Conservation (phyloP, 176 grass and related monocot genomes). For the Eleusine coracana region DNA sequence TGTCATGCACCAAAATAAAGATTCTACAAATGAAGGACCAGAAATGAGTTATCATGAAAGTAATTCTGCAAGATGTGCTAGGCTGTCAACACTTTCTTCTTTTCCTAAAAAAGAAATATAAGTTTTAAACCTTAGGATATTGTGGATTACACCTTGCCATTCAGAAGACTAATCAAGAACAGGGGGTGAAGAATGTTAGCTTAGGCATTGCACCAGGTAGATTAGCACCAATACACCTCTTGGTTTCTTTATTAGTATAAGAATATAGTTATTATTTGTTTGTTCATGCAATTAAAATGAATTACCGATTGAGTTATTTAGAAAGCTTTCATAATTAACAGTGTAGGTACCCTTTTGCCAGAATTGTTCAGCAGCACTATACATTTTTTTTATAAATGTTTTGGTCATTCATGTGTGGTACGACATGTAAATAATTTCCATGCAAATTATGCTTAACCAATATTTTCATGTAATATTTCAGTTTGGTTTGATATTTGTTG, state of each 20-base stretch:
- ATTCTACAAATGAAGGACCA: not conserved
- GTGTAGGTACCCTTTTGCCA: conserved; percentile 6
- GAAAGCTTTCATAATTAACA: conserved; percentile 21
- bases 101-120: not conserved
- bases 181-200: not conserved
- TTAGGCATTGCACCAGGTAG: not conserved
- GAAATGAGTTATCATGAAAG: not conserved
- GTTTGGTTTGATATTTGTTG: conserved; percentile 36
- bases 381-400: conserved; percentile 10
- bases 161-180: conserved; percentile 11
- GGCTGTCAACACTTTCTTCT: not conserved
- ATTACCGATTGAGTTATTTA: not conserved
- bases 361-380: not conserved
- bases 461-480: conserved; percentile 26
- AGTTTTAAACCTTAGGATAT: not conserved
- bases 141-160: not conserved
- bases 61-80: conserved; percentile 14
- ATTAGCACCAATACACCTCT: not conserved
- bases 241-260: conserved; percentile 9
- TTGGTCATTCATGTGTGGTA: conserved; percentile 6
- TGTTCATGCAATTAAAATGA: not conserved
- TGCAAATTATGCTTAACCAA: conserved; percentile 17
- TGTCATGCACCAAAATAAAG: not conserved
- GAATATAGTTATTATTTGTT: not conserved
- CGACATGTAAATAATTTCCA: conserved; percentile 17